Conservation (phyloP, 305 asterid species). For the Solanum hybrid region DNA sequence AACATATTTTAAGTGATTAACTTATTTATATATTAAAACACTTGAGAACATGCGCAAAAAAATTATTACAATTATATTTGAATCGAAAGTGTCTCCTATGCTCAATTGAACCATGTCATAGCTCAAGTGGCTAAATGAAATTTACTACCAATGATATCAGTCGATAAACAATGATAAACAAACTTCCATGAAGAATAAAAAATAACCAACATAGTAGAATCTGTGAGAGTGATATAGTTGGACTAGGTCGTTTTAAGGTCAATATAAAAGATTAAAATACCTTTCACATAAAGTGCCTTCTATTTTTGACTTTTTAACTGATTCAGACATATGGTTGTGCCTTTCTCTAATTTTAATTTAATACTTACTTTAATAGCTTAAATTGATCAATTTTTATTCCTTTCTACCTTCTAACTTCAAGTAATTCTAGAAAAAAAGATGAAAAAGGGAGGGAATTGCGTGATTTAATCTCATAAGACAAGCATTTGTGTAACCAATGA, state of each 20-base stretch:
- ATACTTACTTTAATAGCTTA: background rate
- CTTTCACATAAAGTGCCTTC: background rate
- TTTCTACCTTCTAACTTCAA: background rate
- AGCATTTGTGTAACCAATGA: background rate
- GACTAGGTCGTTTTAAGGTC: background rate
- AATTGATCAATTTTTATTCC: background rate
- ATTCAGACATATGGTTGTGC: background rate
- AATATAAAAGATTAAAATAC: background rate
- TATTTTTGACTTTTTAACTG: background rate
- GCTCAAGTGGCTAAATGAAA: background rate
- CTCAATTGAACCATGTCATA: background rate
- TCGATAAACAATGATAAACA: background rate
- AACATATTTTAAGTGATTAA: background rate
- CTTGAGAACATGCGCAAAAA: background rate
- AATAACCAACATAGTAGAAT: background rate
- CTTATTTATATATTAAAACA: background rate
- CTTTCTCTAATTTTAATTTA: background rate
- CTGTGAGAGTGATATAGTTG: background rate
- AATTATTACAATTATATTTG: background rate
- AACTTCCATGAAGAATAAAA: background rate
- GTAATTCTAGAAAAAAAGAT: background rate
- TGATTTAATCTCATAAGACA: background rate
- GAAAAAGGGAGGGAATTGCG: background rate
- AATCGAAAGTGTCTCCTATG: rapidly evolving
- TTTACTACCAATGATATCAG: background rate